Conservation (phyloP, 2,329 filamentous ascomycete species). For the Cytospora piceae region DNA sequence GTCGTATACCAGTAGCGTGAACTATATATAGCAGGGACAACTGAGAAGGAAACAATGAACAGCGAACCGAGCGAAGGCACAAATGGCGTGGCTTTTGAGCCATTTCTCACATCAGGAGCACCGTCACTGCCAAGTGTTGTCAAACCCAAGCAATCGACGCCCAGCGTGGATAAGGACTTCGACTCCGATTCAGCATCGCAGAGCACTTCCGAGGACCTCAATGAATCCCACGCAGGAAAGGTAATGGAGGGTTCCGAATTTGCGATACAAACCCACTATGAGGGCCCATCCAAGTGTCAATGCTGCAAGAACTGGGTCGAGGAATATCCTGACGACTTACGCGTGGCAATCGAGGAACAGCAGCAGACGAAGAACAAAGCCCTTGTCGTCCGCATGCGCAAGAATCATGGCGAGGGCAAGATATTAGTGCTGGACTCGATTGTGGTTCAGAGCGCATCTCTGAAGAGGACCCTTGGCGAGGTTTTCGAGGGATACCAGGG, state of each 20-base stretch:
- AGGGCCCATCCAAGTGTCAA: neutral
- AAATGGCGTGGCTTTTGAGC: no score
- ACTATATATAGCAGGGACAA: no score
- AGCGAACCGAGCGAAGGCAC: no score
- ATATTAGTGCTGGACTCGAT: neutral
- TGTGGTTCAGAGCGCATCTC: neutral
- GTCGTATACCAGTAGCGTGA: no score
- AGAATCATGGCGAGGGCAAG: conserved; percentile 22
- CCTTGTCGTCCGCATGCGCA: conserved; percentile 29
- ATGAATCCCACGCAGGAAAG: no score
- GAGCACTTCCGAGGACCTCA: no score
- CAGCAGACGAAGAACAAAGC: conserved; percentile 27
- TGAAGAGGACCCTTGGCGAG: neutral
- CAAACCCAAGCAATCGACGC: no score
- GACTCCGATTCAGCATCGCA: no score
- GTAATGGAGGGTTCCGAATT: neutral
- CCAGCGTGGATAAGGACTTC: no score
- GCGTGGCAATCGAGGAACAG: conserved; percentile 16
- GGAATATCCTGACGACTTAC: conserved; percentile 2
- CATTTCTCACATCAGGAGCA: no score
- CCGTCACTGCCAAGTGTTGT: no score
- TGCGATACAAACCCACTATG: neutral
- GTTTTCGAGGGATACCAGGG: conserved; percentile 7
- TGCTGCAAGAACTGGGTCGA: conserved; percentile 10
- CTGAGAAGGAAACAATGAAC: no score